phyloP scores from a whole-genome alignment of 164 flowering plant species.

The Echeveria elegans region DNA sequence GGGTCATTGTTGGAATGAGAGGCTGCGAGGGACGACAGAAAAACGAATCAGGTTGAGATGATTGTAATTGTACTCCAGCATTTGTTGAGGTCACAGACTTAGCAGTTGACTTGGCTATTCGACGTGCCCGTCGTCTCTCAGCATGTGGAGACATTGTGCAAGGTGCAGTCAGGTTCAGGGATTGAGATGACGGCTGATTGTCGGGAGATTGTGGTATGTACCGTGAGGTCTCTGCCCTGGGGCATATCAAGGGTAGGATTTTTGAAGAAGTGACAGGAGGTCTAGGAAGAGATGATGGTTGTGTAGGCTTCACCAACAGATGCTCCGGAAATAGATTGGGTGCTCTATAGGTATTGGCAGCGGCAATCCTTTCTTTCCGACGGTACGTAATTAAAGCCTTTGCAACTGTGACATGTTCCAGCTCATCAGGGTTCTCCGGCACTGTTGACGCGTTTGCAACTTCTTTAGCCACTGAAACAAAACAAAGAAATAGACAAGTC shows the following conservation, averaged over 20 bases:
- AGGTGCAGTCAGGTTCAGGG: not conserved
- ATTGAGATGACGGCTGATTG: not conserved
- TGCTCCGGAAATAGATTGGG: not conserved
- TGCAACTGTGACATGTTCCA: constrained; percentile 4
- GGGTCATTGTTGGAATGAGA: not conserved
- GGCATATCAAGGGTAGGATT: constrained; percentile 1
- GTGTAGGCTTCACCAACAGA: constrained; percentile 1
- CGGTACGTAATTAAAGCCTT: not conserved
- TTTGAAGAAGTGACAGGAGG: not conserved
- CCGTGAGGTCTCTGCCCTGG: constrained; percentile 1
- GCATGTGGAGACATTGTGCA: not conserved
- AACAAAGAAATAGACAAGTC: not conserved
- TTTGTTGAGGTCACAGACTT: not conserved
- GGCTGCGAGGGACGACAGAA: not conserved
- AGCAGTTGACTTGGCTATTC: not conserved
- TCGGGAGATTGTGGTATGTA: not conserved
- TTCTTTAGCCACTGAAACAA: constrained; percentile 7
- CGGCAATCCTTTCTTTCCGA: not conserved
- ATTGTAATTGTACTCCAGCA: not conserved
- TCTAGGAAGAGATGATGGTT: not conserved
- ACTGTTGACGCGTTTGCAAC: not conserved
- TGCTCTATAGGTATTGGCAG: not conserved
- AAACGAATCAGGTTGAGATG: constrained; percentile 1
- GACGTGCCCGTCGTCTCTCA: constrained; percentile 2
- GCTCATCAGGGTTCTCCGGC: constrained; percentile 1